Conservation (phyloP, 2,329 filamentous ascomycete genomes). For the Colletotrichum zoysiae region DNA sequence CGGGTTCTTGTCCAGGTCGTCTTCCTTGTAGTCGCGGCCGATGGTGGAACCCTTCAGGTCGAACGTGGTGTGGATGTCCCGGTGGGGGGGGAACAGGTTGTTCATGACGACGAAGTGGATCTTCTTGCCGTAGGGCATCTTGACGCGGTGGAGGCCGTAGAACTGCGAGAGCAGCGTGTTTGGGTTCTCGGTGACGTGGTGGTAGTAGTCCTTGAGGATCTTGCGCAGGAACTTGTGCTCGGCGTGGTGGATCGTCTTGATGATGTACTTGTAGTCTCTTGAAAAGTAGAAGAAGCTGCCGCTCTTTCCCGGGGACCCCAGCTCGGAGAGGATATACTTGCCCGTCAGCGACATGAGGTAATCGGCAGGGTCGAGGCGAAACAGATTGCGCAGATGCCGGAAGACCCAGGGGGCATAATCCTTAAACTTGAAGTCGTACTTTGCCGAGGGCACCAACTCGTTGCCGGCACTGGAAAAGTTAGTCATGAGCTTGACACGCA, state of each 20-base stretch:
- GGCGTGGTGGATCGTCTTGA: conserved; percentile 98
- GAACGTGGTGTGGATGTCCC: conserved; percentile 97
- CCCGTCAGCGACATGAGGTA: conserved; percentile 98
- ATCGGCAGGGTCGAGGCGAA: conserved; percentile 94
- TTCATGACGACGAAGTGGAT: conserved; percentile 99
- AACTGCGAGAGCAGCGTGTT: conserved; percentile 98
- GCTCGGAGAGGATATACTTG: conserved; percentile 97
- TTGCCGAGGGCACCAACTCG: conserved; percentile 95
- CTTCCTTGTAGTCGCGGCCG: conserved; percentile 90
- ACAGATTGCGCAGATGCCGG: conserved; percentile 87
- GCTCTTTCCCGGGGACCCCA: conserved; percentile 97
- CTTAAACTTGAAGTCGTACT: conserved; percentile 99
- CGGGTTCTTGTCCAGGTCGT: conserved; percentile 88
- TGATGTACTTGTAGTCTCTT: conserved; percentile 99
- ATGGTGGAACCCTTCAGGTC: conserved; percentile 97
- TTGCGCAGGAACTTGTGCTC: conserved; percentile 91
- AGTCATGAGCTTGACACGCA: conserved; percentile 47
- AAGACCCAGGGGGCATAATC: conserved; percentile 99
- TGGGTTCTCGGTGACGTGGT: conserved; percentile 91
- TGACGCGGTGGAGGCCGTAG: conserved; percentile 96
- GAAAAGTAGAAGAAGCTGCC: conserved; percentile 99
- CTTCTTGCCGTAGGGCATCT: conserved; percentile 97
- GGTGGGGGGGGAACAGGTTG: conserved; percentile 96
- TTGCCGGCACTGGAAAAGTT: conserved; percentile 80
- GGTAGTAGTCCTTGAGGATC: conserved; percentile 91